Evolutionary conservation across 345 rosid species (phyloP).

Genomic region (Aquilaria malaccensis): DNA sequence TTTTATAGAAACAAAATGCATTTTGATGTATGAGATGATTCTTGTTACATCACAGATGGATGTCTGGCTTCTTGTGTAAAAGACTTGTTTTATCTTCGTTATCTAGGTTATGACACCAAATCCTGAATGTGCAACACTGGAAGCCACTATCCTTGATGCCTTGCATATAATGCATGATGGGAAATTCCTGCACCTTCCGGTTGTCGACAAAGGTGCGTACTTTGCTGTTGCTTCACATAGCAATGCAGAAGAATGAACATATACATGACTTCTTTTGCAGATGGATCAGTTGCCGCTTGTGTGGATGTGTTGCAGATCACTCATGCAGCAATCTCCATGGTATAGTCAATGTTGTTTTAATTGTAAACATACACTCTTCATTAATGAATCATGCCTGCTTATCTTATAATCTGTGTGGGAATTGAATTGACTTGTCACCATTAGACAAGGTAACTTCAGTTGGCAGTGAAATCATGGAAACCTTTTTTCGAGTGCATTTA

Average conservation of each 20-base stretch:
- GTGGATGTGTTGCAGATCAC: constrained; percentile 90
- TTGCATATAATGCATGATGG: constrained; percentile 96
- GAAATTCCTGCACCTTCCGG: constrained; percentile 95
- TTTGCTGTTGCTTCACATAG: constrained; percentile 2
- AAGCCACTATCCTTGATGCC: constrained; percentile 86
- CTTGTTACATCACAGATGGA: too few relatives aligned
- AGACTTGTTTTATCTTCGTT: neutral
- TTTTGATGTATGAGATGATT: too few relatives aligned
- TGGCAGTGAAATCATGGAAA: too few relatives aligned
- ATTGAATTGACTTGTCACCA: too few relatives aligned
- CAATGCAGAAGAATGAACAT: neutral
- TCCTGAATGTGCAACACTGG: constrained; percentile 78
- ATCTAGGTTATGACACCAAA: constrained; percentile 86
- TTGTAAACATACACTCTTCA: too few relatives aligned
- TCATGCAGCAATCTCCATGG: constrained; percentile 97
- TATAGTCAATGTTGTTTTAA: constrained; percentile 19
- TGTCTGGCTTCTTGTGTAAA: too few relatives aligned
- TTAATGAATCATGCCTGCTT: too few relatives aligned
- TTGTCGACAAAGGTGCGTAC: constrained; percentile 60
- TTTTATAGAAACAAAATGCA: too few relatives aligned
- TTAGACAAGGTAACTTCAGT: too few relatives aligned
- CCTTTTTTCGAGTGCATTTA: too few relatives aligned
- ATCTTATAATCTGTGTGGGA: too few relatives aligned
- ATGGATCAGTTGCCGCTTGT: constrained; percentile 72
- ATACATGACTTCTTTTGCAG: constrained; percentile 35